phyloP scores from a whole-genome alignment of 805 yeast species.

The Kregervanrija delftensis region DNA sequence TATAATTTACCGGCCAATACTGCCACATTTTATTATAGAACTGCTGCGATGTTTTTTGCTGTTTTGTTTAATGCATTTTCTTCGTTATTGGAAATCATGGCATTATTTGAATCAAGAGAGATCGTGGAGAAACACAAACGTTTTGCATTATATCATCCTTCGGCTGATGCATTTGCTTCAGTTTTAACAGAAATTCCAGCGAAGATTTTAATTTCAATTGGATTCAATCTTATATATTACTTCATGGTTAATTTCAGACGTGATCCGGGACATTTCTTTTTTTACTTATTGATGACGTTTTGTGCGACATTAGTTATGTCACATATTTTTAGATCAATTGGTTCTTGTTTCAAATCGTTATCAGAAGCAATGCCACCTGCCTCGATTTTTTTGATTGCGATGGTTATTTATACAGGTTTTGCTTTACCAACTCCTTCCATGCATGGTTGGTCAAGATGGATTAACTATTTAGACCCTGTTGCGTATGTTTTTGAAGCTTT shows the following conservation, averaged over 20 bases:
- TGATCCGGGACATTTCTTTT: slow-evolving; percentile 48
- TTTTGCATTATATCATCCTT: slow-evolving; percentile 51
- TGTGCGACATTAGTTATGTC: slow-evolving; percentile 45
- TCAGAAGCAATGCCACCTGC: slow-evolving; percentile 56
- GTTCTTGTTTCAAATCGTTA: slow-evolving; percentile 40
- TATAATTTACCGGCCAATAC: slow-evolving; percentile 41
- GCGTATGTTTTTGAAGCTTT: slow-evolving; percentile 53
- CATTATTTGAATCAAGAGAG: slow-evolving; percentile 48
- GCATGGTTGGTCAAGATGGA: slow-evolving; percentile 64
- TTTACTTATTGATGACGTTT: slow-evolving; percentile 39
- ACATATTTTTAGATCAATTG: slow-evolving; percentile 47
- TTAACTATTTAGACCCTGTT: slow-evolving; percentile 52
- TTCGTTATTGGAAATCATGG: slow-evolving; percentile 50
- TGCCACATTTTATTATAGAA: slow-evolving; percentile 44
- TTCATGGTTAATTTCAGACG: slow-evolving; percentile 49
- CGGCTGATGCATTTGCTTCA: slow-evolving; percentile 56
- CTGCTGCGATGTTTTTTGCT: slow-evolving; percentile 64
- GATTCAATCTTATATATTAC: slow-evolving; percentile 44
- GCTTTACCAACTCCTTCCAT: slow-evolving; percentile 49
- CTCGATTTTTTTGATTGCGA: slow-evolving; percentile 38
- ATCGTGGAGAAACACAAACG: slow-evolving; percentile 54
- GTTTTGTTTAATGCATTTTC: slow-evolving; percentile 56
- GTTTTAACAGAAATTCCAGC: slow-evolving; percentile 51
- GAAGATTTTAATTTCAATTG: slow-evolving; percentile 36
- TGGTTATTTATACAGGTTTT: slow-evolving; percentile 48